Conservation (phyloP, 1,284 basidiomycete species). For the Apiotrichum mycotoxinovorans region DNA sequence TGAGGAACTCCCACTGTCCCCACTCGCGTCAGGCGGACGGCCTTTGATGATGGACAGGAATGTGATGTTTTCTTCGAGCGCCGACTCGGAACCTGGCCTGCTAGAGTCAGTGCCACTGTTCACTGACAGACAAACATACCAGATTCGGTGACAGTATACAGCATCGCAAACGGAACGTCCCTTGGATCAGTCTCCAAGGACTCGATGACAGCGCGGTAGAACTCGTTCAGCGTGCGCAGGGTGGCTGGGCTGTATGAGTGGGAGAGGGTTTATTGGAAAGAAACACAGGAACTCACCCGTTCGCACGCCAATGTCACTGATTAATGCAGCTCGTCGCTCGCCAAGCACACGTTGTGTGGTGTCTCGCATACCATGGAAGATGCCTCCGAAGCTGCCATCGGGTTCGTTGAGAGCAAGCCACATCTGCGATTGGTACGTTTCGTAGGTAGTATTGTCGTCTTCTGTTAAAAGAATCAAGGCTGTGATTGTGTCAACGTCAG, state of each 20-base stretch:
- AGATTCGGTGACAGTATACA: constrained; percentile 21
- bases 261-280: background rate
- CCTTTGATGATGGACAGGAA: background rate
- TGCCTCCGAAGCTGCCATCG: constrained; percentile 35
- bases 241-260: constrained; percentile 15
- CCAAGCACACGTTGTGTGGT: constrained; percentile 35
- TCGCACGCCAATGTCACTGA: constrained; percentile 43
- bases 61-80: no score
- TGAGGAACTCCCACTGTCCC: constrained; percentile 43
- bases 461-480: constrained; percentile 25
- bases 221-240: constrained; percentile 39
- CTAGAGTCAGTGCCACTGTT: no score
- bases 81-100: no score
- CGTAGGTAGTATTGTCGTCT: constrained; percentile 8
- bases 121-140: no score
- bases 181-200: constrained; percentile 29
- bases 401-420: constrained; percentile 42
- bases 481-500: constrained; percentile 10
- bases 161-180: constrained; percentile 43
- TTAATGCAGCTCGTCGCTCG: constrained; percentile 29
- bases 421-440: constrained; percentile 36
- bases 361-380: constrained; percentile 43
- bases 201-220: constrained; percentile 36
- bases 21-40: constrained; percentile 3
- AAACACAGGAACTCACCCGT: constrained; percentile 27